Conservation (phyloP, 108 stramenopile species). For the Nitzschia palea region DNA sequence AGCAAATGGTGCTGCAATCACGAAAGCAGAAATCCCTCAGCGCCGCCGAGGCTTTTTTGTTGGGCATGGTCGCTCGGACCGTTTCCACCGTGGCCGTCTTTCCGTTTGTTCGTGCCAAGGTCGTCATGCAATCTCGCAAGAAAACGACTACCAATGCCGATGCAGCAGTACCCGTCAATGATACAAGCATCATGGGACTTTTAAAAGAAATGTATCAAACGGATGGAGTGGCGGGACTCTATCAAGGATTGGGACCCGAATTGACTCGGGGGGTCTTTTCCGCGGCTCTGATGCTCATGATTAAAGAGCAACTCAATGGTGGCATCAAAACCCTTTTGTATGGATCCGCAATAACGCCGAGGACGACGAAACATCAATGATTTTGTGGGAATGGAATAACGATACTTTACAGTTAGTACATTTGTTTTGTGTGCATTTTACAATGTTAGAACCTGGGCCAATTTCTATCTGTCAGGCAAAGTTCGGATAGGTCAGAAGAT, state of each 20-base stretch:
- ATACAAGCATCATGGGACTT: slow-evolving; percentile 53
- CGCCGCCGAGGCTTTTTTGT: slow-evolving; percentile 81
- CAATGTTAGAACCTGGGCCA: too few relatives aligned
- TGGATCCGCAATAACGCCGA: too few relatives aligned
- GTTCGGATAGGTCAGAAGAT: too few relatives aligned
- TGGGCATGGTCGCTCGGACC: slow-evolving; percentile 88
- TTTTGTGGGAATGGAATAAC: too few relatives aligned
- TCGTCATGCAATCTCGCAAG: slow-evolving; percentile 68
- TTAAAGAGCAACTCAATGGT: slow-evolving; percentile 78
- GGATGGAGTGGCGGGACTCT: slow-evolving; percentile 53
- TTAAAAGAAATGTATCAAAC: slow-evolving; percentile 45
- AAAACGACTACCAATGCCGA: slow-evolving; percentile 16
- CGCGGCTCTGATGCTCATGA: slow-evolving; percentile 89
- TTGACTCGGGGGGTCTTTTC: slow-evolving; percentile 86
- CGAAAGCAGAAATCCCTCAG: slow-evolving; percentile 41
- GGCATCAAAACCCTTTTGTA: slow-evolving; percentile 40
- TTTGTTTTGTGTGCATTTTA: too few relatives aligned
- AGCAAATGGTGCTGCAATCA: slow-evolving; percentile 41
- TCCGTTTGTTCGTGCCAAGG: slow-evolving; percentile 89
- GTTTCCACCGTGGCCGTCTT: slow-evolving; percentile 84
- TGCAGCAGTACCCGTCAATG: not conserved
- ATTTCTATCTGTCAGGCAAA: too few relatives aligned
- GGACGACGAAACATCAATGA: too few relatives aligned
- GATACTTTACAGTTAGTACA: too few relatives aligned
- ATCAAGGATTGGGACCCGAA: slow-evolving; percentile 88